Base-by-base conservation (phyloP, 306 rosid species). In the Dalbergia cochinchinensis region DNA sequence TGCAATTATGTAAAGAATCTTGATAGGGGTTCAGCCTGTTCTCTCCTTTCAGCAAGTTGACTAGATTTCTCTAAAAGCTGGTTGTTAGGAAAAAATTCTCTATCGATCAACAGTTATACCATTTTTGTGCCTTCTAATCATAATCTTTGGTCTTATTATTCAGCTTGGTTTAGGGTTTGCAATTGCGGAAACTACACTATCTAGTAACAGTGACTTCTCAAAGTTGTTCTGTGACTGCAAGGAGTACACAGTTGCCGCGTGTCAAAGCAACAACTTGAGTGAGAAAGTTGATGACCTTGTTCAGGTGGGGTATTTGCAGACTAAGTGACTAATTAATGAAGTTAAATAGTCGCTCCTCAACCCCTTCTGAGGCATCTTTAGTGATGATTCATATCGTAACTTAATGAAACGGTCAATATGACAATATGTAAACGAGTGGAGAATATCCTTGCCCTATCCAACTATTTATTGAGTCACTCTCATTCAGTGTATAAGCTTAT, bases 121-220 rank as follows among this genome's bases (percentile, higher is more conserved):
- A 68, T 48, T 74, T 53, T 11, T 67, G 34, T 78, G 73, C 74
- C 31, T 82, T 83, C 87, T 90, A 83, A 92, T 79, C 22, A 54
- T 72, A 63, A 61, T 47, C 73, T 83, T 69, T 80, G 63, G 83
- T 78, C 77, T 86, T 80, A 75, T 78, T 85, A 47, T 85, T 51
- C 87, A 96, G 99, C 91, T 96, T 85, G 98, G 99, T 76, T 78
- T 90, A 79, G 99, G 99, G 65, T 84, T 93, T 78, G 84, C 85
- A 55, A 84, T 89, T 50, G 98, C 97, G 4, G 99, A 96, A 86
- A 73, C 89, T 39, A 57, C 69, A 74, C 86, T 93, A 74, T 86
- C 89, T 39, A 68, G 76, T n/a, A 87, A 80, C 71, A 78, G 78
- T 19, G 91, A 91, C 75, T 89, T 96, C 86, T 91, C 89, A 61